These are phyloP conservation scores for Tilletia caries DNA, from an alignment of 1,284 basidiomycete genomes.

Conservation along the genomic window DNA sequence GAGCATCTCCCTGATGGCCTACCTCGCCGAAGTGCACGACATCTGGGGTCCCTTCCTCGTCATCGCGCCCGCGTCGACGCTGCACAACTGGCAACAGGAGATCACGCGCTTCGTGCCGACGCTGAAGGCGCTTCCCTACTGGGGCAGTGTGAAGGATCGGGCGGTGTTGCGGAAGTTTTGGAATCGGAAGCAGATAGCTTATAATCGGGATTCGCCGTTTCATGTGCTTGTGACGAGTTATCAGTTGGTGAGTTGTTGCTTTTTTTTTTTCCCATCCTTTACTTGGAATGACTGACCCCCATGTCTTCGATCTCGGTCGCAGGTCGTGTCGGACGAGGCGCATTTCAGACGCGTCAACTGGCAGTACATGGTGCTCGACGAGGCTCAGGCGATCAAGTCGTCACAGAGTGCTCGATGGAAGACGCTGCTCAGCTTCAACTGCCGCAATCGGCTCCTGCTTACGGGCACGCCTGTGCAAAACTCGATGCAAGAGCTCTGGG, in stretches of 20 bases:
- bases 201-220: constrained; percentile 91
- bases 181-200: constrained; percentile 96
- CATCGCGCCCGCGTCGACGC: constrained; percentile 92
- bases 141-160: constrained; percentile 96
- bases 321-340: constrained; percentile 87
- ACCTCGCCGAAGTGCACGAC: constrained; percentile 93
- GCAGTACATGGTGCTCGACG: constrained; percentile 99
- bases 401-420: constrained; percentile 97
- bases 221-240: constrained; percentile 97
- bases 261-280: too few species aligned
- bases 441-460: constrained; percentile 87
- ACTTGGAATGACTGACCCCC: constrained; percentile 56
- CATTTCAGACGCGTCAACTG: constrained; percentile 97
- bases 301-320: background rate
- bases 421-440: constrained; percentile 90
- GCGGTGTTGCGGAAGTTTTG: constrained; percentile 92
- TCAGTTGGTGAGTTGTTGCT: constrained; percentile 69
- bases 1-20: constrained; percentile 93
- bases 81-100: constrained; percentile 99
- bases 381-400: constrained; percentile 99
- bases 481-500: constrained; percentile 99
- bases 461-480: constrained; percentile 99
- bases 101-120: constrained; percentile 89
- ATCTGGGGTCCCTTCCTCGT: constrained; percentile 99
- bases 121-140: constrained; percentile 93